phyloP scores from a whole-genome alignment of 768 basidiomycete species.

The Dacryopinax primogenitus region DNA sequence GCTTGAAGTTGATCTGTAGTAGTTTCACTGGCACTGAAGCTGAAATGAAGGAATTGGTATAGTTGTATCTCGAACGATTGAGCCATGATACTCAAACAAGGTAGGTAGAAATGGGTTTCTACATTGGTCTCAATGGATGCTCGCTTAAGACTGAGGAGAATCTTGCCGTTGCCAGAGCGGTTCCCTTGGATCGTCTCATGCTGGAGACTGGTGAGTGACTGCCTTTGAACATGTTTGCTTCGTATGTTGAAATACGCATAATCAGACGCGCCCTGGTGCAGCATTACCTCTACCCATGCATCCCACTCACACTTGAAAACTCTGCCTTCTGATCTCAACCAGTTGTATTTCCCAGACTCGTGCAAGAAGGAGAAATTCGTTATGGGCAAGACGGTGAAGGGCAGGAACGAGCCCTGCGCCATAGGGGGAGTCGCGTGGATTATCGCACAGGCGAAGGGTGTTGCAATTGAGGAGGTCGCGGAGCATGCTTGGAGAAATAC shows the following conservation, averaged over 20 bases:
- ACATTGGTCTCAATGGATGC: conserved; percentile 63
- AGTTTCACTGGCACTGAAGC: conserved; percentile 54
- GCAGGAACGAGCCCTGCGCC: conserved; percentile 57
- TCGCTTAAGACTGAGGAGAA: conserved; percentile 61
- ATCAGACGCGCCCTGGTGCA: conserved; percentile 60
- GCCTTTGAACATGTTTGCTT: neutral
- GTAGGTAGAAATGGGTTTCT: conserved; percentile 61
- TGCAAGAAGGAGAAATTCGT: conserved; percentile 48
- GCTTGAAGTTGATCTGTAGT: neutral
- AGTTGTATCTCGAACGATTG: conserved; percentile 19
- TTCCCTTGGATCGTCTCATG: conserved; percentile 49
- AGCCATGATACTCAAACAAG: neutral
- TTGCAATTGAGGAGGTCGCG: conserved; percentile 42
- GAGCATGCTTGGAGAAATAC: conserved; percentile 54
- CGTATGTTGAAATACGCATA: neutral
- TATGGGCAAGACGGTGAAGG: conserved; percentile 52
- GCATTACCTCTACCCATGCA: conserved; percentile 53
- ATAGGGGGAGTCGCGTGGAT: conserved; percentile 66
- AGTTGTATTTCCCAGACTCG: conserved; percentile 40
- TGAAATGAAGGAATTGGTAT: conserved; percentile 54
- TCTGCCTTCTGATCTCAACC: conserved; percentile 36
- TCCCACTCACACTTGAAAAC: conserved; percentile 40
- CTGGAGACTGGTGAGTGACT: conserved; percentile 55
- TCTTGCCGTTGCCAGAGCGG: conserved; percentile 39
- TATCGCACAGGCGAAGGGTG: conserved; percentile 34